Conservation (phyloP, 2,329 filamentous ascomycete species). For the Aspergillus latus region DNA sequence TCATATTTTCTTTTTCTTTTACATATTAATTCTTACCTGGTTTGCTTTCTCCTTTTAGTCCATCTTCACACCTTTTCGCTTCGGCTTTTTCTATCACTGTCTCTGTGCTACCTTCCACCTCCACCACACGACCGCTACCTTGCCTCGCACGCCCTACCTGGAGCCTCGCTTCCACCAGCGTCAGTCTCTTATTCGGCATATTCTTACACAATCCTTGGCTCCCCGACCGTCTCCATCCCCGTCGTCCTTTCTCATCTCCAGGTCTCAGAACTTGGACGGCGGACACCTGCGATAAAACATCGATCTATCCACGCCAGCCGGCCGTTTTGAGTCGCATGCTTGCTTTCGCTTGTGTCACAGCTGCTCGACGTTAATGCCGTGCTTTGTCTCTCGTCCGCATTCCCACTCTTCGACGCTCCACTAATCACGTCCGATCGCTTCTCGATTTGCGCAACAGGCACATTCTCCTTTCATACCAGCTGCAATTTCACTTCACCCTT, state of each 20-base stretch:
- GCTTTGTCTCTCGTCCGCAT: conserved; percentile 39
- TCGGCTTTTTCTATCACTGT: conserved; percentile 10
- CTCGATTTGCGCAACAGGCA: conserved; percentile 31
- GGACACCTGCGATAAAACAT: conserved; percentile 17
- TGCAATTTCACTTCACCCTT: conserved; percentile 27
- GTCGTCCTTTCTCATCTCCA: neutral
- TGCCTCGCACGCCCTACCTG: conserved; percentile 4
- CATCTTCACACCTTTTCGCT: conserved; percentile 5
- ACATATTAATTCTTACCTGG: conserved; percentile 22
- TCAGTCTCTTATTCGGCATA: conserved; percentile 18
- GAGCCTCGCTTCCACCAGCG: conserved; percentile 14
- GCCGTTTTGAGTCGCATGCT: conserved; percentile 33
- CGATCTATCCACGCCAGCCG: conserved; percentile 20
- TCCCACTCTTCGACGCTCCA: conserved; percentile 35
- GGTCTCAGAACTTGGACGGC: conserved; percentile 1
- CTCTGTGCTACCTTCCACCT: conserved; percentile 18
- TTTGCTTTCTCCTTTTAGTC: conserved; percentile 19
- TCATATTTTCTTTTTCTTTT: conserved; percentile 23
- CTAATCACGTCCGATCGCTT: conserved; percentile 32
- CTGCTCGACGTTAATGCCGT: conserved; percentile 37
- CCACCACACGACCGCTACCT: conserved; percentile 7
- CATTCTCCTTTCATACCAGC: conserved; percentile 35
- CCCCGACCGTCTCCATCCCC: conserved; percentile 3
- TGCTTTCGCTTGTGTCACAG: conserved; percentile 38
- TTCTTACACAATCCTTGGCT: conserved; percentile 13